Conservation (phyloP, 805 yeast genomes). For the Saccharomyces jurei region DNA sequence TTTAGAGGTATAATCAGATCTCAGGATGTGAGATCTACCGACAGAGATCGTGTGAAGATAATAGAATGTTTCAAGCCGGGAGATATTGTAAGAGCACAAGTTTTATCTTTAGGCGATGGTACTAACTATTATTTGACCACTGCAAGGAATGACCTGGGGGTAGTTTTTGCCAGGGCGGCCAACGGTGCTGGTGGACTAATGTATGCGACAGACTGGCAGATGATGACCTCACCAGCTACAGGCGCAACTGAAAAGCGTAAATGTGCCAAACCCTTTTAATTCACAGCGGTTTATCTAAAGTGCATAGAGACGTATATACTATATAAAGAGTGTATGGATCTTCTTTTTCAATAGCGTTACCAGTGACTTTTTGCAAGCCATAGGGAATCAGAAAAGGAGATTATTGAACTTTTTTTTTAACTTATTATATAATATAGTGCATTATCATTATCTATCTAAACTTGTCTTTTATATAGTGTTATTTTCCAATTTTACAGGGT, state of each 20-base stretch:
- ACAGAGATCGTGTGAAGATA: slow-evolving; percentile 77
- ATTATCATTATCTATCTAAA: not conserved
- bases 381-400: not conserved
- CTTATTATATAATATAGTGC: not conserved
- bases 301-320: slow-evolving; percentile 1
- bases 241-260: slow-evolving; percentile 75
- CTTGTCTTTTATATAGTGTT: not conserved
- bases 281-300: not conserved
- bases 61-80: slow-evolving; percentile 82
- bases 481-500: slow-evolving; percentile 16
- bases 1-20: slow-evolving; percentile 79
- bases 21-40: slow-evolving; percentile 86
- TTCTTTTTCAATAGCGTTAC: not conserved
- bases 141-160: slow-evolving; percentile 87
- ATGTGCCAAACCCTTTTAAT: slow-evolving; percentile 78
- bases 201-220: slow-evolving; percentile 93
- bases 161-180: slow-evolving; percentile 68
- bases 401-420: not conserved
- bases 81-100: slow-evolving; percentile 78
- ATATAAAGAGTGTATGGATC: not conserved
- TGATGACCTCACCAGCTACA: slow-evolving; percentile 72
- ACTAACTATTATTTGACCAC: slow-evolving; percentile 82
- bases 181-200: slow-evolving; percentile 66
- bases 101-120: slow-evolving; percentile 87
- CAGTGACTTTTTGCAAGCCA: no score